These are phyloP conservation scores for Lyophyllum semitale DNA, from an alignment of 768 basidiomycete genomes.

Conservation along the genomic window DNA sequence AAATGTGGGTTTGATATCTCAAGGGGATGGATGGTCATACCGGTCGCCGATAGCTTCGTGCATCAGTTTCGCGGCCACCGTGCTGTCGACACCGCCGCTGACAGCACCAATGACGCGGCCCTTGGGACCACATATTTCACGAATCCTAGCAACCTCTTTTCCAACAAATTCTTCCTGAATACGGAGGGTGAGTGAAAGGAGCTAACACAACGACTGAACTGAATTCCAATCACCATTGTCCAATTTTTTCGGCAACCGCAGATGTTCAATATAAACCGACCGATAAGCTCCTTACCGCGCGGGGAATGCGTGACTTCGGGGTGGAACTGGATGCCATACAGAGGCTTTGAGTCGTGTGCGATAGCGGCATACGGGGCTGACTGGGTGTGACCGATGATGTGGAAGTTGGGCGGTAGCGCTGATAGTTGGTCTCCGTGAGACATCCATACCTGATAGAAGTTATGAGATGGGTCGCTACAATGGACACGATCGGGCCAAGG, in stretches of 20 bases:
- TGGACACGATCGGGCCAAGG: conserved; percentile 13
- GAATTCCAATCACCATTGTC: conserved; percentile 78
- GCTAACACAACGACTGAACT: background rate
- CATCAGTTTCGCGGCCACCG: conserved; percentile 98
- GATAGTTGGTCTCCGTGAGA: conserved; percentile 96
- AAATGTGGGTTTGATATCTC: conserved; percentile 7
- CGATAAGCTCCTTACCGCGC: conserved; percentile 87
- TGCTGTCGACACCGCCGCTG: conserved; percentile 96
- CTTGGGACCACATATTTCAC: conserved; percentile 89
- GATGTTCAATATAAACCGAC: conserved; percentile 79
- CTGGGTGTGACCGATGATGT: conserved; percentile 82
- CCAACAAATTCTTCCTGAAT: conserved; percentile 93
- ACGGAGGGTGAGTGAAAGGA: conserved; percentile 5
- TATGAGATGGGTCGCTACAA: conserved; percentile 5
- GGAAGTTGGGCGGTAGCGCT: conserved; percentile 78
- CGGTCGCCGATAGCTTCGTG: conserved; percentile 98
- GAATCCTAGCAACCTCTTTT: conserved; percentile 92
- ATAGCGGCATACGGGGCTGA: conserved; percentile 93
- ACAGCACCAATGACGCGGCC: conserved; percentile 98
- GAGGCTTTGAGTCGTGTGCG: conserved; percentile 83
- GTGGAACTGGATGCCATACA: conserved; percentile 99
- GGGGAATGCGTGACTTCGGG: conserved; percentile 97
- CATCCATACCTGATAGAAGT: conserved; percentile 88
- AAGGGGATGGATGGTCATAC: conserved; percentile 37
- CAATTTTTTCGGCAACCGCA: conserved; percentile 82